Conservation (phyloP, 768 basidiomycete species). For the Mycena epipterygia region DNA sequence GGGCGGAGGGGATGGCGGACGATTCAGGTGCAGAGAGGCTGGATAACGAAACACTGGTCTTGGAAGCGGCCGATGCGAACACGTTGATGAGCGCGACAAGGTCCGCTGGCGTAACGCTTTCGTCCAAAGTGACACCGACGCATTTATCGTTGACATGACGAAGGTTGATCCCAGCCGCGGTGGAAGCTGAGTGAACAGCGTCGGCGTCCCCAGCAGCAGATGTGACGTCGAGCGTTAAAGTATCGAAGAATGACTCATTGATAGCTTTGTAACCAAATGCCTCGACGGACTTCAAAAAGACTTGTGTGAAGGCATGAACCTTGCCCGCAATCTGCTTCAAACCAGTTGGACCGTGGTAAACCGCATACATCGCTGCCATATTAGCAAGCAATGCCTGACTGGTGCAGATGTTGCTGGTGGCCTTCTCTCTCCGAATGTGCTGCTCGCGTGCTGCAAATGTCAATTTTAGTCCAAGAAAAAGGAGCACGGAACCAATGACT, state of each 20-base stretch:
- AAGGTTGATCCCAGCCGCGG: conserved; percentile 82
- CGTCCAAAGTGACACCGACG: conserved; percentile 94
- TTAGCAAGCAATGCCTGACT: conserved; percentile 98
- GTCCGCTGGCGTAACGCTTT: conserved; percentile 85
- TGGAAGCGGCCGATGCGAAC: conserved; percentile 77
- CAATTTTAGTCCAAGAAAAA: neutral
- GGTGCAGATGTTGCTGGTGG: conserved; percentile 98
- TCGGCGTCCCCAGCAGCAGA: conserved; percentile 66
- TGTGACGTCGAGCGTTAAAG: conserved; percentile 83
- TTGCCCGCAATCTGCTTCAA: conserved; percentile 88
- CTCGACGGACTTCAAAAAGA: conserved; percentile 78
- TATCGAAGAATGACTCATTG: conserved; percentile 92
- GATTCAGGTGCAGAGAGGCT: conserved; percentile 59
- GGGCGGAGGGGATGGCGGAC: conserved; percentile 65
- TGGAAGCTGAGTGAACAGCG: conserved; percentile 78
- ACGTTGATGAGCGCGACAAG: conserved; percentile 84
- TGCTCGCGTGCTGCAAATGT: conserved; percentile 85
- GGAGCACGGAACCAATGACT: conserved; percentile 45
- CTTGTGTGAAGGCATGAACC: conserved; percentile 89
- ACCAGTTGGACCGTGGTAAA: conserved; percentile 95
- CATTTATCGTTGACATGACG: conserved; percentile 79
- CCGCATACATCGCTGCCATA: conserved; percentile 99
- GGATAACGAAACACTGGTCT: conserved; percentile 59
- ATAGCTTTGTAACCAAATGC: conserved; percentile 79
- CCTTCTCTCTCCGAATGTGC: conserved; percentile 97